phyloP scores from a whole-genome alignment of 768 basidiomycete genomes.

The Agrocybe praecox region DNA sequence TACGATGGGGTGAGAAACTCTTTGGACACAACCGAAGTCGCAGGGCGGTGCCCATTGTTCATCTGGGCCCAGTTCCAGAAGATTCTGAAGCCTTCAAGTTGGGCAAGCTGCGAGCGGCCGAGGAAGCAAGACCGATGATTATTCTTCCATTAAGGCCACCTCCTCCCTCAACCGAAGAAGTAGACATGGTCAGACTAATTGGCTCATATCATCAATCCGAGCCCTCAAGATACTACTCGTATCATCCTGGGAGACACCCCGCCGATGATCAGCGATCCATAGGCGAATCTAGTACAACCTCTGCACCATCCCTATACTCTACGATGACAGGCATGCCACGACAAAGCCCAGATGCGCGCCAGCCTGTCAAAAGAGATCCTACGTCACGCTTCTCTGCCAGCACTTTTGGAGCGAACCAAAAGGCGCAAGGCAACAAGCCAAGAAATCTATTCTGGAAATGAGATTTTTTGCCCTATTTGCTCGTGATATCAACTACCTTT shows the following conservation, averaged over 20 bases:
- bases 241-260: slow-evolving; percentile 3
- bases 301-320: slow-evolving; percentile 67
- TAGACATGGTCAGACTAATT: slow-evolving; percentile 50
- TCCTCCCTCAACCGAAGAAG: slow-evolving; percentile 23
- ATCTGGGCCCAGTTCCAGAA: slow-evolving; percentile 41
- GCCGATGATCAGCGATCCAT: slow-evolving; percentile 31
- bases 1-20: slow-evolving; percentile 58
- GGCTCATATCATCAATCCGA: slow-evolving; percentile 41
- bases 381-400: slow-evolving; percentile 53
- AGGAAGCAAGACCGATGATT: slow-evolving; percentile 38
- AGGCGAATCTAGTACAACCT: slow-evolving; percentile 51
- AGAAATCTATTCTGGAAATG: slow-evolving; percentile 31
- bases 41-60: slow-evolving; percentile 8
- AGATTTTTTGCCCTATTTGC: background rate
- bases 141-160: slow-evolving; percentile 12
- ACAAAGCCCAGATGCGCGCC: slow-evolving; percentile 62
- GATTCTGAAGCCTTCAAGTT: slow-evolving; percentile 54
- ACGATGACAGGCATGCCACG: slow-evolving; percentile 66
- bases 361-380: slow-evolving; percentile 47
- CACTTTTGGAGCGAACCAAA: slow-evolving; percentile 28
- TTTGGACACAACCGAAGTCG: slow-evolving; percentile 48
- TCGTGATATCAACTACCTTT: background rate
- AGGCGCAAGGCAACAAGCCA: slow-evolving; percentile 8
- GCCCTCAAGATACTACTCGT: slow-evolving; percentile 9
- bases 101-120: slow-evolving; percentile 45